Evolutionary conservation across 192 early-diverging fungal species (phyloP).

Genomic region (Coemansia sp.): DNA sequence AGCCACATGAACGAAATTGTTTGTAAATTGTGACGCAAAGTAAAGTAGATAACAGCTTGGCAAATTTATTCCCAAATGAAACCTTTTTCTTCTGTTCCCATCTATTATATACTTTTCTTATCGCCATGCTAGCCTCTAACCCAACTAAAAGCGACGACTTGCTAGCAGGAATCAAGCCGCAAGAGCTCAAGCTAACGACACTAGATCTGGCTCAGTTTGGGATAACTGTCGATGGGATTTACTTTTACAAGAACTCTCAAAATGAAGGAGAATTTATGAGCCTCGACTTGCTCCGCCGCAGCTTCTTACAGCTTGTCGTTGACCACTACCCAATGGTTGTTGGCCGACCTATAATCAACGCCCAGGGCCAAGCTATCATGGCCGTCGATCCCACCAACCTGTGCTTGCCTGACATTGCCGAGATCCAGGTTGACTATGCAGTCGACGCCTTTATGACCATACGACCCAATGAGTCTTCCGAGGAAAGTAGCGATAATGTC

Average conservation of each 20-base stretch:
- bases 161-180: slow-evolving; percentile 14
- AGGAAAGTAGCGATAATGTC: not conserved
- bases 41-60: not conserved
- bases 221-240: slow-evolving; percentile 22
- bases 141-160: not conserved
- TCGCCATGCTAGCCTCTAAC: not conserved
- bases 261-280: slow-evolving; percentile 29
- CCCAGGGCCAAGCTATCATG: slow-evolving; percentile 27
- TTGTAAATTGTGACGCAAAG: not conserved
- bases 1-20: not conserved
- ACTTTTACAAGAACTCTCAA: slow-evolving; percentile 27
- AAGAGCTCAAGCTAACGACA: slow-evolving; percentile 39
- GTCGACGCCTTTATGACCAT: slow-evolving; percentile 31
- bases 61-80: not conserved
- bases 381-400: slow-evolving; percentile 28
- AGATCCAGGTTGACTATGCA: slow-evolving; percentile 22
- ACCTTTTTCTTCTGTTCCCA: not conserved
- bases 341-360: slow-evolving; percentile 26
- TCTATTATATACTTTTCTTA: not conserved
- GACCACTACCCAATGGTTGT: slow-evolving; percentile 46
- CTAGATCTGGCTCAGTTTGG: slow-evolving; percentile 39
- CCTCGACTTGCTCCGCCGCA: slow-evolving; percentile 17
- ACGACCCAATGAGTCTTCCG: not conserved
- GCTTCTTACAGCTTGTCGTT: slow-evolving; percentile 31
- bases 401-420: slow-evolving; percentile 39